Evolutionary conservation across 2,329 filamentous ascomycete genomes (phyloP).

Genomic region (Sporothrix sp.): DNA sequence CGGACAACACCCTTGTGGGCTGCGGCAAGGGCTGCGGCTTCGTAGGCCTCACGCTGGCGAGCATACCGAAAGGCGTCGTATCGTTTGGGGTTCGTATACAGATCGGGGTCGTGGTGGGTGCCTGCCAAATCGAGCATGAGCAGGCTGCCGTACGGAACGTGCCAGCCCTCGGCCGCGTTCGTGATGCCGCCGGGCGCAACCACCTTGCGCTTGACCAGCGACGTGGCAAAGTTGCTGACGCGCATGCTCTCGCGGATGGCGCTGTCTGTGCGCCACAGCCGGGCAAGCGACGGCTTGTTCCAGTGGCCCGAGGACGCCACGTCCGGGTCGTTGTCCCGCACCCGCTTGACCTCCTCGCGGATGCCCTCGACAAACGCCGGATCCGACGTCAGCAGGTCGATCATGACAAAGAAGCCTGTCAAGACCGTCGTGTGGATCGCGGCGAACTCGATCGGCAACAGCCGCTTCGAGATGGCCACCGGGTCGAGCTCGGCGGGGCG

Average conservation of each 20-base stretch:
- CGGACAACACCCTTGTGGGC: too few species aligned
- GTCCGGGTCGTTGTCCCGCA: slow-evolving; percentile 16
- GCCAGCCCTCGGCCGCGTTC: slow-evolving; percentile 33
- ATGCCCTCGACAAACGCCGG: slow-evolving; percentile 30
- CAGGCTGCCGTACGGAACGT: slow-evolving; percentile 33
- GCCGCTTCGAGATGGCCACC: slow-evolving; percentile 37
- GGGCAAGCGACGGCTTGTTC: slow-evolving; percentile 35
- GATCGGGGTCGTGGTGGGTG: slow-evolving; percentile 36
- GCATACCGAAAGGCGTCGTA: slow-evolving; percentile 44
- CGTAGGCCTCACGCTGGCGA: slow-evolving; percentile 30
- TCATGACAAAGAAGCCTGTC: slow-evolving; percentile 37
- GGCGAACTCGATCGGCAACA: slow-evolving; percentile 49
- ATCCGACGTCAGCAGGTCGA: slow-evolving; percentile 36
- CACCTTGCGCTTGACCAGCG: slow-evolving; percentile 38
- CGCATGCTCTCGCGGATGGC: slow-evolving; percentile 45
- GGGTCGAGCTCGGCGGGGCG: slow-evolving; percentile 35
- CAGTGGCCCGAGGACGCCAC: slow-evolving; percentile 25
- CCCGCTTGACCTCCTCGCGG: slow-evolving; percentile 32
- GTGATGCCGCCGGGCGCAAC: slow-evolving; percentile 28
- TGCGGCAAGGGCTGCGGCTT: slow-evolving; percentile 19
- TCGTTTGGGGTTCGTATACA: slow-evolving; percentile 31
- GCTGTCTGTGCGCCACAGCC: slow-evolving; percentile 39
- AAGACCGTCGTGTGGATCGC: slow-evolving; percentile 49
- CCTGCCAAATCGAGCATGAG: slow-evolving; percentile 36
- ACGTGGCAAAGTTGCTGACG: slow-evolving; percentile 36